A percentile compares a stretch with the other conserved stretches of the same genome.
phyloP scores from a whole-genome alignment of 768 basidiomycete genomes.

The Mycena belliarum region DNA sequence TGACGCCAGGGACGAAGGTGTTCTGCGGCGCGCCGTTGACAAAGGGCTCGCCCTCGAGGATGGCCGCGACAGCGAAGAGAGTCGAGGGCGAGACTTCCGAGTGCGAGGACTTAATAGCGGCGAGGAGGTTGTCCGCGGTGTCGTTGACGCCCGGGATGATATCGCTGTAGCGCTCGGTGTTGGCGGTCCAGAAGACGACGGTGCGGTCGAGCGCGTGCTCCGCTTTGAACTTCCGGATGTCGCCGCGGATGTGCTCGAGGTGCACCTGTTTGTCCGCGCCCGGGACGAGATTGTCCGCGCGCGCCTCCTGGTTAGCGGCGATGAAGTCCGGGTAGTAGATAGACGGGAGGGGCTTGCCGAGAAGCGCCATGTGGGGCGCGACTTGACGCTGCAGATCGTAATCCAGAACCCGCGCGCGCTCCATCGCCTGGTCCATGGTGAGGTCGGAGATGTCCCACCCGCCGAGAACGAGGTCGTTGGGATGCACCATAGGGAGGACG shows the following conservation, averaged over 20 bases:
- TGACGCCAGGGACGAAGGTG: conserved; percentile 95
- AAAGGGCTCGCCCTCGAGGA: conserved; percentile 95
- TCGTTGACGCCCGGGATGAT: conserved; percentile 95
- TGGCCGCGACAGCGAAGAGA: conserved; percentile 93
- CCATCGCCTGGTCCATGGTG: conserved; percentile 91
- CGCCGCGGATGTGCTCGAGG: conserved; percentile 85
- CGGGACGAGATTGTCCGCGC: conserved; percentile 90
- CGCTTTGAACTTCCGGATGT: conserved; percentile 90
- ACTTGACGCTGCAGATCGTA: conserved; percentile 97
- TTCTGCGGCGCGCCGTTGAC: conserved; percentile 98
- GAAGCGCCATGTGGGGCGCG: conserved; percentile 75
- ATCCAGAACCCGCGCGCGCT: conserved; percentile 89
- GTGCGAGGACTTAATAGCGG: conserved; percentile 81
- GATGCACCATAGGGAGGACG: conserved; percentile 95
- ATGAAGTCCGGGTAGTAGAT: conserved; percentile 98
- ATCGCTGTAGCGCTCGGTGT: conserved; percentile 96
- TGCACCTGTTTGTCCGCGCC: conserved; percentile 87
- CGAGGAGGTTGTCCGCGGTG: conserved; percentile 83
- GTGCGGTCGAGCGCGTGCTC: conserved; percentile 82
- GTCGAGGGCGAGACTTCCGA: conserved; percentile 95
- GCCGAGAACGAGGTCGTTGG: conserved; percentile 94
- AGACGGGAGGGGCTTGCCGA: conserved; percentile 85
- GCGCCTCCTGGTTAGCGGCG: conserved; percentile 94
- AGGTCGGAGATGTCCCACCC: conserved; percentile 96
- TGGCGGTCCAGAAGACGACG: conserved; percentile 97